These are phyloP conservation scores for Biscutella auriculata DNA, from an alignment of 441 rosid species.

Conservation along the genomic window DNA sequence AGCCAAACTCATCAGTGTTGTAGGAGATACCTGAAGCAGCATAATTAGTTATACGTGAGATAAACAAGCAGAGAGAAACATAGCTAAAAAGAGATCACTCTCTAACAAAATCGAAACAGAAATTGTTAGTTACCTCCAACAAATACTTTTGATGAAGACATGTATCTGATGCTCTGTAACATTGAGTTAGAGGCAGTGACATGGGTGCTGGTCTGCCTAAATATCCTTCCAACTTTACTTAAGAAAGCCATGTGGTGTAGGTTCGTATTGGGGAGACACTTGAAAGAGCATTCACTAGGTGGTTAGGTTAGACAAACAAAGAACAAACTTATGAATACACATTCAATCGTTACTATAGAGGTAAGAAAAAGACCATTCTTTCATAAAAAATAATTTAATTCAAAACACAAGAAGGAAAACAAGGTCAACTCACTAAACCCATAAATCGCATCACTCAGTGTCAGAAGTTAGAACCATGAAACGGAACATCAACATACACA, in stretches of 20 bases:
- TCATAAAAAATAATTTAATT: too few relatives aligned
- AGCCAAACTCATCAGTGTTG: conserved; percentile 52
- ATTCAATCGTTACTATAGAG: too few relatives aligned
- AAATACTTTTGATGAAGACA: conserved; percentile 72
- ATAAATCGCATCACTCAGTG: too few relatives aligned
- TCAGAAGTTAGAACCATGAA: too few relatives aligned
- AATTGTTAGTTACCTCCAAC: conserved; percentile 63
- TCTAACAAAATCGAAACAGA: neutral
- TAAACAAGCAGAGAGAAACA: neutral
- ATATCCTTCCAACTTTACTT: conserved; percentile 54
- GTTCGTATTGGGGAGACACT: too few relatives aligned
- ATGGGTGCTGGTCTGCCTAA: conserved; percentile 52
- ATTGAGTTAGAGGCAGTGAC: conserved; percentile 32
- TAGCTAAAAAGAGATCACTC: neutral
- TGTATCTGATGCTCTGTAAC: conserved; percentile 58
- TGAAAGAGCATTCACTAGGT: too few relatives aligned
- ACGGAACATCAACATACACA: too few relatives aligned
- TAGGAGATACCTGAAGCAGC: conserved; percentile 58
- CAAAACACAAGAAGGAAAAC: too few relatives aligned
- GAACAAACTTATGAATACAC: too few relatives aligned
- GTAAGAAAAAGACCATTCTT: too few relatives aligned
- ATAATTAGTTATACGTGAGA: neutral
- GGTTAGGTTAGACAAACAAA: too few relatives aligned
- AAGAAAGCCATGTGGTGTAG: conserved; percentile 83
- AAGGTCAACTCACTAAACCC: too few relatives aligned